phyloP scores from a whole-genome alignment of 305 asterid species.

The Rubia tinctorum region DNA sequence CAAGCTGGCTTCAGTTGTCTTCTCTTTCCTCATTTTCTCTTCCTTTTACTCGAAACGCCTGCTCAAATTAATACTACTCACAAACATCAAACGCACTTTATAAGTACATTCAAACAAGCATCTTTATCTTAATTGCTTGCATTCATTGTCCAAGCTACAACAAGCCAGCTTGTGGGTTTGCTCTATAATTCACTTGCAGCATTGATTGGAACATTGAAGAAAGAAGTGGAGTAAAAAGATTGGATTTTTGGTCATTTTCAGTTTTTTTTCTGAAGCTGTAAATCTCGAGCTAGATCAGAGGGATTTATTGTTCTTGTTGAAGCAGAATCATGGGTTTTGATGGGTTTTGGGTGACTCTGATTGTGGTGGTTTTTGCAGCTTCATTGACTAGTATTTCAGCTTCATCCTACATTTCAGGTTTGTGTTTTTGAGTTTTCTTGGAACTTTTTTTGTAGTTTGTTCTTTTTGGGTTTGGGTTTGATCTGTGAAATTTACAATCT shows the following conservation, averaged over 20 bases:
- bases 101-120: neutral
- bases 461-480: neutral
- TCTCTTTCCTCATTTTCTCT: conserved; percentile 1
- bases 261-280: neutral
- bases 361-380: neutral
- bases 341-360: neutral
- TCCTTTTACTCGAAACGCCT: neutral
- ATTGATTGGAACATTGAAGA: neutral
- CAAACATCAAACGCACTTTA: neutral
- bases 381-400: neutral
- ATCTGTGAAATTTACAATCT: neutral
- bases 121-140: neutral
- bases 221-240: neutral
- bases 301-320: neutral
- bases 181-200: neutral
- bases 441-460: neutral
- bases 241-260: neutral
- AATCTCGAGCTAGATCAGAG: neutral
- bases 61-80: neutral
- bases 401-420: conserved; percentile 10
- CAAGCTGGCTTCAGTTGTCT: neutral
- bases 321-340: neutral
- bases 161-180: neutral
- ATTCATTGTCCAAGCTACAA: neutral
- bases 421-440: neutral